Conservation (phyloP, 768 basidiomycete species). For the Russula olivacea region DNA sequence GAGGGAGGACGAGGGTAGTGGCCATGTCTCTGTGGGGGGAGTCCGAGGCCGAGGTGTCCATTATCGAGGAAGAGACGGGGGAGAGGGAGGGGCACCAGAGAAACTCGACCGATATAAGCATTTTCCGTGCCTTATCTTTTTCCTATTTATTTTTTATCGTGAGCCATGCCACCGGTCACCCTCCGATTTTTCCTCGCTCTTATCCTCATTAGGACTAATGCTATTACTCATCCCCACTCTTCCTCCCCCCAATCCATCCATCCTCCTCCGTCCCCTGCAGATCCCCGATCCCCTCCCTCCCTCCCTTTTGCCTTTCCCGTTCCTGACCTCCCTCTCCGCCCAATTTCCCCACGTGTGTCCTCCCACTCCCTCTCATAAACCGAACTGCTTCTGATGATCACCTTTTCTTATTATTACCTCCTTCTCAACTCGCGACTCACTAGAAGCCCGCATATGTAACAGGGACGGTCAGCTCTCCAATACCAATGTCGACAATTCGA, state of each 20-base stretch:
- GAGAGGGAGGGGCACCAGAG: background rate
- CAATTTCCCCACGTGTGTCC: background rate
- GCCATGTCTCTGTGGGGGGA: constrained; percentile 18
- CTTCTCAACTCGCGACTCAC: constrained; percentile 9
- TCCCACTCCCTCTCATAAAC: background rate
- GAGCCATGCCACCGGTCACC: background rate
- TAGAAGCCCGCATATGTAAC: constrained; percentile 10
- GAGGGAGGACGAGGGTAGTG: constrained; percentile 11
- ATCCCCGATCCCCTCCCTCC: constrained; percentile 1
- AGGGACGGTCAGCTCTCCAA: background rate
- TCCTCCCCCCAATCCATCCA: background rate
- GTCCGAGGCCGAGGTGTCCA: constrained; percentile 18
- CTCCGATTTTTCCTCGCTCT: constrained; percentile 22
- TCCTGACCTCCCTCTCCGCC: constrained; percentile 4
- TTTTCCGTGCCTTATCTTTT: constrained; percentile 22
- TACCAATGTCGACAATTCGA: background rate
- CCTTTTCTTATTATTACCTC: background rate
- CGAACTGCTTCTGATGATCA: background rate
- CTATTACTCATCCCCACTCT: background rate
- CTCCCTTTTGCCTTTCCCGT: constrained; percentile 6
- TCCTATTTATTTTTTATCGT: constrained; percentile 6
- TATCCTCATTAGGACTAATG: constrained; percentile 22
- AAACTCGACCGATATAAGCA: constrained; percentile 16
- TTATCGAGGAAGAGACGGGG: constrained; percentile 4
- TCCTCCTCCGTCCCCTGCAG: constrained; percentile 10